phyloP scores from a whole-genome alignment of 768 basidiomycete genomes.

The Leccinum longicurvipes region DNA sequence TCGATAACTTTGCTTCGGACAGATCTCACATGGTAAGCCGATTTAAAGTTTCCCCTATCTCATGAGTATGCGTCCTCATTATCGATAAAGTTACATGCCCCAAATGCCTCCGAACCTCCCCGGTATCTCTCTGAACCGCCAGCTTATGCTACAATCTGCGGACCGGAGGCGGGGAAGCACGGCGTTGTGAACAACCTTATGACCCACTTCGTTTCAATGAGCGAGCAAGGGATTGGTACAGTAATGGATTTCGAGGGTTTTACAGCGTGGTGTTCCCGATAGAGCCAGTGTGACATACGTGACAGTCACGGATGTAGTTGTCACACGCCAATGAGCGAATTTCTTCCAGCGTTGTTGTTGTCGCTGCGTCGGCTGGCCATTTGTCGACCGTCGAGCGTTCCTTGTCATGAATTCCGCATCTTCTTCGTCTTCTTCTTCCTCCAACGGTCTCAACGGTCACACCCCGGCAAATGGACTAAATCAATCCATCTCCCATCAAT shows the following conservation, averaged over 20 bases:
- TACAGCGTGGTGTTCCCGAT: slow-evolving; percentile 17
- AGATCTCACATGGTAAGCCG: slow-evolving; percentile 67
- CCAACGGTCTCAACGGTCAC: slow-evolving; percentile 49
- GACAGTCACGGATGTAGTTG: slow-evolving; percentile 18
- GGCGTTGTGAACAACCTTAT: slow-evolving; percentile 53
- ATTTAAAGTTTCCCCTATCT: slow-evolving; percentile 8
- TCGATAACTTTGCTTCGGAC: slow-evolving; percentile 68
- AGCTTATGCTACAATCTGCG: slow-evolving; percentile 46
- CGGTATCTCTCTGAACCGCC: slow-evolving; percentile 48
- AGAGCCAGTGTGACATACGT: slow-evolving; percentile 13
- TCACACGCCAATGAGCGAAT: slow-evolving; percentile 21
- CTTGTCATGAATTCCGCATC: slow-evolving; percentile 25
- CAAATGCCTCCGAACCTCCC: slow-evolving; percentile 6
- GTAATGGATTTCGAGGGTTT: slow-evolving; percentile 35
- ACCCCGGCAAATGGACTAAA: slow-evolving; percentile 48
- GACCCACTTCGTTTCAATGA: slow-evolving; percentile 56
- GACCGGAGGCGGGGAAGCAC: slow-evolving; percentile 36
- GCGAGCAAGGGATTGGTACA: slow-evolving; percentile 35
- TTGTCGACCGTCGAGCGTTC: neutral
- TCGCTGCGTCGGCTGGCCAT: neutral
- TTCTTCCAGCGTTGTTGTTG: slow-evolving; percentile 10
- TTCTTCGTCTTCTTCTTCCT: slow-evolving; percentile 9
- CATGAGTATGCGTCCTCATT: slow-evolving; percentile 3
- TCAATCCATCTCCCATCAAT: slow-evolving; percentile 35
- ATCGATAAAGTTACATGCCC: slow-evolving; percentile 6